Evolutionary conservation across 164 flowering plant genomes (phyloP).

Genomic region (Hamamelis virginiana): DNA sequence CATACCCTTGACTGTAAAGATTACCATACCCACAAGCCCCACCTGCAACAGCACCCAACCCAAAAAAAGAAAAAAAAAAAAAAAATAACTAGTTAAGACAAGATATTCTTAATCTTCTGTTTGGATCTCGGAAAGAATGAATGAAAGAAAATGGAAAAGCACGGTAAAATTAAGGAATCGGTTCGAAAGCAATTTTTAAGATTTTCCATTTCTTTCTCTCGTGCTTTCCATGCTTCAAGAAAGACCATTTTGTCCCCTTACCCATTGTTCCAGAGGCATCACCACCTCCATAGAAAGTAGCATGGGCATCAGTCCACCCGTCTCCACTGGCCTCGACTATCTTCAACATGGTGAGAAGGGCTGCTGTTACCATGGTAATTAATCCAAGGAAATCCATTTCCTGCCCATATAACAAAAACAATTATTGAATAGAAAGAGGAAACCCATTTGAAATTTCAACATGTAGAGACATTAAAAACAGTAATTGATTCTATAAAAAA

Average conservation of each 20-base stretch:
- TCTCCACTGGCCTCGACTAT: constrained; percentile 8
- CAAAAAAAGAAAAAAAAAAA: background rate
- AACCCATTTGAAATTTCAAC: background rate
- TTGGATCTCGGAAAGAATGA: too few species aligned
- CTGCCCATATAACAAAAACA: background rate
- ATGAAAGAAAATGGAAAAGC: too few species aligned
- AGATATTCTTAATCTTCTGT: too few species aligned
- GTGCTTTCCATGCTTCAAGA: too few species aligned
- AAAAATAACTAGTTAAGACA: background rate
- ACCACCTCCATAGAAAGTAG: constrained; percentile 38
- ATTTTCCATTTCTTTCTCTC: too few species aligned
- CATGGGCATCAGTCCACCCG: constrained; percentile 32
- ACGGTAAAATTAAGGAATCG: too few species aligned
- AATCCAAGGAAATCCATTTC: constrained; percentile 21
- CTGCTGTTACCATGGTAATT: constrained; percentile 10
- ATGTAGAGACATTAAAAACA: background rate
- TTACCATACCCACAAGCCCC: constrained; percentile 27
- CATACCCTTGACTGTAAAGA: constrained; percentile 27
- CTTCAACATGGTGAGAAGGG: constrained; percentile 10
- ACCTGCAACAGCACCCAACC: background rate
- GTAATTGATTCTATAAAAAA: too few species aligned
- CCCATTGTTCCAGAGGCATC: constrained; percentile 43
- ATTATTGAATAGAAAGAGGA: background rate
- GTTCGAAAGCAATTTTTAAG: too few species aligned
- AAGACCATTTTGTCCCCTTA: constrained; percentile 11